phyloP scores from a whole-genome alignment of 768 basidiomycete species.

The Pulveroboletus sp. region DNA sequence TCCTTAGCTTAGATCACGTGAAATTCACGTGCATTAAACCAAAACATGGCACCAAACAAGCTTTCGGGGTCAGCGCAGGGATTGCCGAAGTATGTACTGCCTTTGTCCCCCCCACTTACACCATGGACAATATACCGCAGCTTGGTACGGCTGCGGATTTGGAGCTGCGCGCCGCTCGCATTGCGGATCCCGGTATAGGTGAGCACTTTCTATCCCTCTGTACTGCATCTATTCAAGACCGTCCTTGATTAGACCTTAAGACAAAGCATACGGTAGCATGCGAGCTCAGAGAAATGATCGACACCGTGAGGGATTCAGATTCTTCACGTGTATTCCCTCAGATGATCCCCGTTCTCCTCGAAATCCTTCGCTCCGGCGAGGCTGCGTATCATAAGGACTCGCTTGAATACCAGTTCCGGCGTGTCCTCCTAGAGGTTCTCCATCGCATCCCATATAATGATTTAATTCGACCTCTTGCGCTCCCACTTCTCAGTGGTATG shows the following conservation, averaged over 20 bases:
- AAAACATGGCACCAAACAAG: slow-evolving; percentile 32
- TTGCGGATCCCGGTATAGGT: slow-evolving; percentile 76
- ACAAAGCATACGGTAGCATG: slow-evolving; percentile 65
- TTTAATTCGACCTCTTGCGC: slow-evolving; percentile 61
- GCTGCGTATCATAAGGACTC: slow-evolving; percentile 63
- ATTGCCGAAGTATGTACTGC: not conserved
- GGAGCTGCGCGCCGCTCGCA: slow-evolving; percentile 64
- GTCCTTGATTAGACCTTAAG: slow-evolving; percentile 52
- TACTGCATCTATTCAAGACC: not conserved
- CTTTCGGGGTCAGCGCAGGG: slow-evolving; percentile 25
- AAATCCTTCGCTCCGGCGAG: slow-evolving; percentile 65
- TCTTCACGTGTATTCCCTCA: slow-evolving; percentile 63
- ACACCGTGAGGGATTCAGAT: slow-evolving; percentile 72
- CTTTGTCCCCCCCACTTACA: not conserved
- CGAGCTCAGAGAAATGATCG: slow-evolving; percentile 79
- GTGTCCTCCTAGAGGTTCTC: slow-evolving; percentile 81
- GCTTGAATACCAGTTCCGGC: slow-evolving; percentile 76
- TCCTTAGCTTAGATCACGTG: slow-evolving; percentile 17
- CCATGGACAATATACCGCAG: slow-evolving; percentile 43
- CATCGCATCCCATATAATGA: slow-evolving; percentile 85
- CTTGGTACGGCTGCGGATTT: slow-evolving; percentile 52
- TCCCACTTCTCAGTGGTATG: slow-evolving; percentile 72
- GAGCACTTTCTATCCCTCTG: slow-evolving; percentile 11
- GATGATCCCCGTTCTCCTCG: slow-evolving; percentile 69
- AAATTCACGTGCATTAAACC: slow-evolving; percentile 25